Base-by-base conservation (phyloP, 23 red algal species). In the Gracilaria vermiculophylla region DNA sequence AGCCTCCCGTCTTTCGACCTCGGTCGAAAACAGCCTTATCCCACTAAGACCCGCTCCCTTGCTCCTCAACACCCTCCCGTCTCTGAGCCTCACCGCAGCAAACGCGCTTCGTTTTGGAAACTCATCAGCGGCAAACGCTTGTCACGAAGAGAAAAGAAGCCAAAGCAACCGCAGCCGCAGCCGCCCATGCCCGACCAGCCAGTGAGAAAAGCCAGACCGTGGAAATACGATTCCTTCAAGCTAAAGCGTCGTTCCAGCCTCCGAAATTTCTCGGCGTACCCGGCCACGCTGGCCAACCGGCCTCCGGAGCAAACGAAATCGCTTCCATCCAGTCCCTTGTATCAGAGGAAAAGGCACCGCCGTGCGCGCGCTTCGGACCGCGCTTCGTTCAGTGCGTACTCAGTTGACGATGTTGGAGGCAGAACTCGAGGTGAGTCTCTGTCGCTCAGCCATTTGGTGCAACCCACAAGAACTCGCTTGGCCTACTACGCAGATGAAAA, bases 401-500 rank as follows among this genome's bases (percentile, higher is more conserved):
- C 39, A 21, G 24, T 19, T 35, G 43, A 52, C 3, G 31, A 7
- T 34, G 21, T 34, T 31, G 74, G 23, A 4, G 56, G 5, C 29
- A 78, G 41, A 19, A 53, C 32, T 53, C 50, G 44, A 23, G 78
- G 41, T 23, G 54, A 82, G 36, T 60, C 51, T 29, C 24, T 65
- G 39, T 82, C 54, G 17, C 40, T 82, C 29, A 47, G 78, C 17
- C 55, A 16, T 82, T 33, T 64, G 78, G 32, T 32, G 20, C 77
- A 61, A 29, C 23, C 39, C 3, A 32, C 54, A 44, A 48, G 53
- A 40, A 35, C 27, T 47, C 54, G 51, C 28, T 44, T 60, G 51
- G 36, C 78, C 15, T 60, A 58, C 42, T 61, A 64, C 28, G 36
- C 78, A 45, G 78, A 47, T 45, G 81, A 67, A 20, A 45, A 70